Evolutionary conservation across 2,329 filamentous ascomycete genomes (phyloP).

Genomic region (Golovinomyces cichoracearum): DNA sequence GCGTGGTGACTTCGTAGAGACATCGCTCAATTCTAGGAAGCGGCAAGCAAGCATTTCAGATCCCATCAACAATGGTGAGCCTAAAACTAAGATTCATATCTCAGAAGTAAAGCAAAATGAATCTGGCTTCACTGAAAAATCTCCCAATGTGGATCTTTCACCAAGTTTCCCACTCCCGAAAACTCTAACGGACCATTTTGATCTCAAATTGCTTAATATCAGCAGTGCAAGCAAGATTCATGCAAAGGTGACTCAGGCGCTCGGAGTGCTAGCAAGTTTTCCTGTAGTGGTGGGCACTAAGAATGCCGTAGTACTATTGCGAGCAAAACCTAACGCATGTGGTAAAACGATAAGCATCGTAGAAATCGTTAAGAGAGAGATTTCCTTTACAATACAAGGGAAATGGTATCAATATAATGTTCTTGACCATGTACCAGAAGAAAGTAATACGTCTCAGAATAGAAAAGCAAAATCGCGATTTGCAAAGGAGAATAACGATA

Average conservation of each 20-base stretch:
- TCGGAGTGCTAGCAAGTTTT: conserved; percentile 10
- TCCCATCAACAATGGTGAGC: no score
- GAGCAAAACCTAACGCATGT: conserved; percentile 18
- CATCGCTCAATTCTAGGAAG: no score
- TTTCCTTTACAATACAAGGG: conserved; percentile 20
- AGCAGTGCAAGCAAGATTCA: conserved; percentile 33
- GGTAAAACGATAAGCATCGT: conserved; percentile 42
- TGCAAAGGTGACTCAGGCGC: conserved; percentile 13
- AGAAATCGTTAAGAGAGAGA: conserved; percentile 35
- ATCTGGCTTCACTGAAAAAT: no score
- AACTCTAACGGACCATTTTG: conserved; percentile 9
- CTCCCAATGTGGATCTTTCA: no score
- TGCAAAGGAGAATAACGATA: neutral
- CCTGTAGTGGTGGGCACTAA: conserved; percentile 10
- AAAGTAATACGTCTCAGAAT: conserved; percentile 15
- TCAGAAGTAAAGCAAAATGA: no score
- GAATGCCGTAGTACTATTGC: conserved; percentile 17
- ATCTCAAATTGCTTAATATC: conserved; percentile 27
- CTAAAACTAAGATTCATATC: no score
- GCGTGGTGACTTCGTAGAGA: no score
- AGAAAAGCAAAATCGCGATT: neutral
- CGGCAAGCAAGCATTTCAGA: no score
- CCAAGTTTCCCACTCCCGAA: neutral
- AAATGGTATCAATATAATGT: conserved; percentile 18
- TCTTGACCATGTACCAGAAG: conserved; percentile 10